A percentile compares a stretch with the other conserved stretches of the same genome.
Conservation (phyloP, 352 stramenopile genomes). For the Globisporangium apiculatum region DNA sequence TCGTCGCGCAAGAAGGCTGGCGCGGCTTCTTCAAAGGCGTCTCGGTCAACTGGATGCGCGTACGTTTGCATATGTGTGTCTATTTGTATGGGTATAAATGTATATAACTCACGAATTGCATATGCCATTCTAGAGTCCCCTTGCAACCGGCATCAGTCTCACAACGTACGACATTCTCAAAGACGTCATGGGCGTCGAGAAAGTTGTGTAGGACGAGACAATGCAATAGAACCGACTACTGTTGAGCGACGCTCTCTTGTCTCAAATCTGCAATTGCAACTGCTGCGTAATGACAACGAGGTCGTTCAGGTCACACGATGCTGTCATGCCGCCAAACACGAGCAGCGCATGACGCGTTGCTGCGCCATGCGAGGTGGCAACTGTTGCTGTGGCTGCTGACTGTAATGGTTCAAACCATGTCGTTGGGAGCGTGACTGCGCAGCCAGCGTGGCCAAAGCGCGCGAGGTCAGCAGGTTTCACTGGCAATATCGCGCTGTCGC, state of each 20-base stretch:
- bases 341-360: slow-evolving; percentile 17
- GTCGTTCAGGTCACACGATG: slow-evolving; percentile 35
- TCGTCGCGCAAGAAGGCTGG: slow-evolving; percentile 70
- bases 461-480: background rate
- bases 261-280: background rate
- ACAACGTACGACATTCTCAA: slow-evolving; percentile 85
- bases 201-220: slow-evolving; percentile 18
- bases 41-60: slow-evolving; percentile 82
- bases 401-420: too few relatives aligned
- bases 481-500: background rate
- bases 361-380: background rate
- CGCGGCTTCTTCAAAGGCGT: slow-evolving; percentile 83
- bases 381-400: background rate
- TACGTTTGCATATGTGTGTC: slow-evolving; percentile 20
- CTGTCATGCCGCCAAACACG: slow-evolving; percentile 56
- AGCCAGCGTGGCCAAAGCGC: slow-evolving; percentile 38
- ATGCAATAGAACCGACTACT: slow-evolving; percentile 28
- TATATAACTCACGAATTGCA: too few relatives aligned
- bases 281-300: slow-evolving; percentile 17
- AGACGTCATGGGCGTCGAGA: slow-evolving; percentile 77
- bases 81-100: background rate
- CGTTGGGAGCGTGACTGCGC: background rate
- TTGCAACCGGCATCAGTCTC: slow-evolving; percentile 82
- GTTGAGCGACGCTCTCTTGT: too few relatives aligned
- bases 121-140: slow-evolving; percentile 40